Conservation (phyloP, 2,329 filamentous ascomycete species). For the Emmonsia crescens region DNA sequence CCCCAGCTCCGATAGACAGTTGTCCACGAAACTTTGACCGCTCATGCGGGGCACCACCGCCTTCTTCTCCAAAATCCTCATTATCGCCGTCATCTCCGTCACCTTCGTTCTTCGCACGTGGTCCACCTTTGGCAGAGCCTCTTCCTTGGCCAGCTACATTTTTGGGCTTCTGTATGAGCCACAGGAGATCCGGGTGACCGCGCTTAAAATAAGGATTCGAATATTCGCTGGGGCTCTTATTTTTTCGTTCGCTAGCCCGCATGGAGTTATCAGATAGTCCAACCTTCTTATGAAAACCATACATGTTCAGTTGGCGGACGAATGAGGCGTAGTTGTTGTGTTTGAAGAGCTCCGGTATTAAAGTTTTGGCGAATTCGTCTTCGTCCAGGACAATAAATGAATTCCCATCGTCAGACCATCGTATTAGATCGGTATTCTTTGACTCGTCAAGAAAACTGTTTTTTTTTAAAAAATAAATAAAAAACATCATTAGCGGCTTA, state of each 20-base stretch:
- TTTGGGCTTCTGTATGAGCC: conserved; percentile 94
- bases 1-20: conserved; percentile 30
- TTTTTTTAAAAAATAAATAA: no score
- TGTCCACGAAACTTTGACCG: conserved; percentile 28
- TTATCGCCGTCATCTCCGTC: conserved; percentile 63
- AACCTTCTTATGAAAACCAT: conserved; percentile 59
- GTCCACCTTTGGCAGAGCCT: conserved; percentile 30
- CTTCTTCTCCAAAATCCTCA: conserved; percentile 40
- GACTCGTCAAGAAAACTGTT: conserved; percentile 81
- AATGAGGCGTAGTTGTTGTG: conserved; percentile 73
- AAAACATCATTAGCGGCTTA: conserved; percentile 13
- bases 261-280: conserved; percentile 94
- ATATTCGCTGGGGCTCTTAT: conserved; percentile 97
- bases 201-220: conserved; percentile 93
- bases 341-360: conserved; percentile 67
- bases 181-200: conserved; percentile 81
- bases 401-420: conserved; percentile 93
- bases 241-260: conserved; percentile 92
- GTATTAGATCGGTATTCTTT: conserved; percentile 87
- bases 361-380: conserved; percentile 68
- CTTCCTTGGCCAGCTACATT: conserved; percentile 51
- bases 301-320: conserved; percentile 60
- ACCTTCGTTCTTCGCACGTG: conserved; percentile 43
- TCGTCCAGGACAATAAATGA: conserved; percentile 96
- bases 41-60: conserved; percentile 22